These are phyloP conservation scores for Aristolochia californica DNA, from an alignment of 164 flowering plant species.

Conservation along the genomic window DNA sequence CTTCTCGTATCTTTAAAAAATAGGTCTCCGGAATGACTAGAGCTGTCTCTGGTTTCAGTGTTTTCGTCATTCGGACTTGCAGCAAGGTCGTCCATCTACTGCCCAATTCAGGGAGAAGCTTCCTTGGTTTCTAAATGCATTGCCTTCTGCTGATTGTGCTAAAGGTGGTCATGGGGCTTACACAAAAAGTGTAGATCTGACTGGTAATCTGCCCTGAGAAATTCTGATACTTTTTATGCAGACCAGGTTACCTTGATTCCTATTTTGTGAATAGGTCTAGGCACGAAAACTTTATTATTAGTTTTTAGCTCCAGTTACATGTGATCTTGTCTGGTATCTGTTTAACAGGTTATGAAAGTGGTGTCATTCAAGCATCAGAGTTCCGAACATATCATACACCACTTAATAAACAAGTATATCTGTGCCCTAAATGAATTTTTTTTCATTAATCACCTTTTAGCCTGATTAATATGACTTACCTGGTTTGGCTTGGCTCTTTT, in stretches of 20 bases:
- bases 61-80: conserved; percentile 78
- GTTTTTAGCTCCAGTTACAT: no score
- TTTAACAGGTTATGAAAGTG: conserved; percentile 58
- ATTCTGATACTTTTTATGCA: neutral
- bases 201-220: conserved; percentile 32
- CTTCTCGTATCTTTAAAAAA: neutral
- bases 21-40: neutral
- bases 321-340: conserved; percentile 1
- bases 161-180: conserved; percentile 99
- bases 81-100: conserved; percentile 74
- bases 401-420: conserved; percentile 81
- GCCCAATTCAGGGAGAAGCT: conserved; percentile 82
- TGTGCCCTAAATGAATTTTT: neutral
- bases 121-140: conserved; percentile 90
- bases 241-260: neutral
- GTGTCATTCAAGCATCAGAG: conserved; percentile 70
- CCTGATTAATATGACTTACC: neutral
- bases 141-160: conserved; percentile 98
- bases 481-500: conserved; percentile 5
- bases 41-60: conserved; percentile 40
- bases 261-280: no score
- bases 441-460: neutral
- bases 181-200: conserved; percentile 71
- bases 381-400: conserved; percentile 98
- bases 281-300: no score